These are phyloP conservation scores for Brassica nigra DNA, from an alignment of 345 rosid genomes.

Conservation along the genomic window DNA sequence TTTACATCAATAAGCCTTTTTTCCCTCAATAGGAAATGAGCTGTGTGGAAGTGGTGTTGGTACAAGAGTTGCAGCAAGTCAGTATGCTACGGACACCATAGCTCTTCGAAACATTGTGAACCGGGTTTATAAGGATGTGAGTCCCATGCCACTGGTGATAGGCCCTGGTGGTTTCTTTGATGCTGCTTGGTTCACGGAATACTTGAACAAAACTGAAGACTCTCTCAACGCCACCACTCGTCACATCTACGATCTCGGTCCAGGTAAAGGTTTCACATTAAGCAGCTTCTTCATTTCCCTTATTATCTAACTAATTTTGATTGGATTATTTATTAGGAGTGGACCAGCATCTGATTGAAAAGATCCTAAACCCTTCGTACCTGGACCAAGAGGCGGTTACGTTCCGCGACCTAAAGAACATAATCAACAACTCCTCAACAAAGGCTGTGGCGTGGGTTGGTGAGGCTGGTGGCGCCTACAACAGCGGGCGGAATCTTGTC, in stretches of 20 bases:
- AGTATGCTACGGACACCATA: constrained; percentile 71
- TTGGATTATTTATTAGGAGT: constrained; percentile 49
- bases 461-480: constrained; percentile 96
- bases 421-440: constrained; percentile 56
- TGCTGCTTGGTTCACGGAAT: constrained; percentile 65
- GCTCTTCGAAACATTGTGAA: constrained; percentile 54
- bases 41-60: constrained; percentile 82
- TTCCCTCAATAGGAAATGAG: constrained; percentile 69
- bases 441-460: constrained; percentile 85
- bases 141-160: constrained; percentile 64
- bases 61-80: constrained; percentile 65
- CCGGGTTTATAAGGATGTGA: constrained; percentile 46
- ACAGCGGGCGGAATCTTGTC: constrained; percentile 80
- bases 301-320: constrained; percentile 22
- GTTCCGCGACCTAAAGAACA: constrained; percentile 55
- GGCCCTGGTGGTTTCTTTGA: constrained; percentile 95
- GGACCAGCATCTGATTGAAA: constrained; percentile 61
- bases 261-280: constrained; percentile 53
- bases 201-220: constrained; percentile 51
- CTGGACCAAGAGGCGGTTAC: constrained; percentile 62
- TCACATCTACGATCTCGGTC: constrained; percentile 94
- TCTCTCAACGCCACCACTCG: constrained; percentile 67
- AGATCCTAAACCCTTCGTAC: constrained; percentile 69
- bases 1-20: not conserved
- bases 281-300: not conserved